Base-by-base conservation (phyloP, 306 rosid species). In the Sindora glabra region DNA sequence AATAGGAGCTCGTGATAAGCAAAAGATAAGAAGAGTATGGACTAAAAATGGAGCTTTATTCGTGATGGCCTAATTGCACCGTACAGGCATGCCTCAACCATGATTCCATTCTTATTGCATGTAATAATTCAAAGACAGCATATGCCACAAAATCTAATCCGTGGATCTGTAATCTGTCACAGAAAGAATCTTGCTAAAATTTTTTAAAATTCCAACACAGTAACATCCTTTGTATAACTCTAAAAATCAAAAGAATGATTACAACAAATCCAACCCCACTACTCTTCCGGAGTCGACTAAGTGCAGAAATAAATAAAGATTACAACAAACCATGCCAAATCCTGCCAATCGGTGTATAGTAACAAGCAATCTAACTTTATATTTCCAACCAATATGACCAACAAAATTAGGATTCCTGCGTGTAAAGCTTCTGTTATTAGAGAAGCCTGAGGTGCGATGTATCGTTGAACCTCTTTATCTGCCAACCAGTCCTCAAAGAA, bases 401-500 rank as follows among this genome's bases (percentile, higher is more conserved):
- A n/a, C n/a, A n/a, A 65, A 76, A 21, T 42, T 59, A 27, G 34
- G 37, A 36, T 53, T 13, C 23, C 54, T 22, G 3, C 10, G 12
- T 22, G 63, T 33, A 37, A 39, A 56, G 23, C 56, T 62, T 52
- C 71, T 30, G 56, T 65, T 32, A 27, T 72, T 89, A 92, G 59
- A 92, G 89, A 64, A 92, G 96, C 83, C 99, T 76, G 50, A 92
- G 99, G 79, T 92, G 96, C 1, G 94, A 83, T 8, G 95, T 89
- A 60, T 92, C 99, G 14, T 92, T 92, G 75, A 86, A 40, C 62
- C 89, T 76, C 74, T 86, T 92, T 16, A 92, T 86, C 89, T 86
- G 99, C 99, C 96, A 92, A 59, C 99, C 99, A 24, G 96, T 71
- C 79, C 81, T 84, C 77, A 83, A 78, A 36, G 99, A 86, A 82